Base-by-base conservation (phyloP, 2,329 filamentous ascomycete species). In the Neophaeococcomyces aloes region DNA sequence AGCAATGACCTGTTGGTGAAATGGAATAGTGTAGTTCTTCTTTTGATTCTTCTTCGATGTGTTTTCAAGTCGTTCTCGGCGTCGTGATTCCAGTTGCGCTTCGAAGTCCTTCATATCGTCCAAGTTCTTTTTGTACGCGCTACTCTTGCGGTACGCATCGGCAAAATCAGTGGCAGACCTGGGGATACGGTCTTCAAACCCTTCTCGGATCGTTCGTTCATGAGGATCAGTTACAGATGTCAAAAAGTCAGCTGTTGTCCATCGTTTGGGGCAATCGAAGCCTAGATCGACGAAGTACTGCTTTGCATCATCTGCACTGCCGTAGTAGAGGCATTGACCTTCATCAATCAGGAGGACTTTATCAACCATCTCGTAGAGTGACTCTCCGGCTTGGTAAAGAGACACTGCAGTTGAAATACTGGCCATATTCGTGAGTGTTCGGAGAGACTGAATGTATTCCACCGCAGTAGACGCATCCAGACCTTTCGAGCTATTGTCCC, bases 401-500 rank as follows among this genome's bases (percentile, higher is more conserved):
- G 83, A 79, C 2, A 87, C 78, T 1, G 75, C 66, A 1, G 78
- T 77, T 0, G 81, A 74, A 1, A 74, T 74, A 11, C 73, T 65
- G 1, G 74, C 70, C 51, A 85, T 71, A 49, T 85, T 78, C 0
- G 81, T 79, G 0, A 79, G 66, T 14, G 78, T 69, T 13, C 81
- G 69, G 21, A 88, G 63, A 11, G 77, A 75, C 51, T 81, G 72
- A 4, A 83, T 79, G 48, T 86, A 88, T 54, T 85, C 80, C 30
- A 86, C 62, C 0, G 83, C 83, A 0, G 80, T 86, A 6, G 78
- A 78, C 0, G 79, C 78, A 59, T 88, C 84, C 1, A 89, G 68
- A 8, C 84, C 84, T 40, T 75, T 71, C 0, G 83, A 88, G 18
- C 73, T 79, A 51, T 86, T 86, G 48, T 83, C 86, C 84, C 85